Base-by-base conservation (phyloP, 2,329 filamentous ascomycete species). In the Ambrosiella beaveri region DNA sequence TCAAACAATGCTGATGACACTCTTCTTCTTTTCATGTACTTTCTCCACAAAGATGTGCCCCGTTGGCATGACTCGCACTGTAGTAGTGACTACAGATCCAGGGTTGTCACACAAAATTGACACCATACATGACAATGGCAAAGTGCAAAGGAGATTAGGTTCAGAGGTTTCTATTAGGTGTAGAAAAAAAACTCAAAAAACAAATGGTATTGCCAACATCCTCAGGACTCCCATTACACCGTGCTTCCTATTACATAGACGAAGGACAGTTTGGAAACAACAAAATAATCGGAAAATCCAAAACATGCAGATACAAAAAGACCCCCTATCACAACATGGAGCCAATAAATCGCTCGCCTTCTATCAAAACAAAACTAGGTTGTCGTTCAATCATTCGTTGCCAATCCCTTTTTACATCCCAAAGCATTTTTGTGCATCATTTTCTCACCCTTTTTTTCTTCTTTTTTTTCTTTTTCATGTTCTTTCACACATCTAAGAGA, bases 401-500 rank as follows among this genome's bases (percentile, higher is more conserved):
- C 57, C 57, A 55, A 40, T 59, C 45, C 60, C 54, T 40, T 44
- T 58, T 57, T 53, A 59, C 52, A 38, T 12, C 17, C 52, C 37
- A 19, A 36, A 54, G 15, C 13, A 40, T 40, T 52, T 36, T 40
- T 41, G 15, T 49, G 38, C 58, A 57, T 60, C 54, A 57, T 57
- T 59, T 61, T 58, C 41, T 37, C 55, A 15, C 27, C 49, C 51
- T 56, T 27, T 54, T 57, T 55, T 54, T 59, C 38, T 17, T 19
- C 51, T 56, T 27, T 54, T 57, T 55, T 54, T 59, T 44, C 19
- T 19, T 37, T 38, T 39, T 40, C 54, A 55, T 39, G 37, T 11
- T 51, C 49, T 37, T 54, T 44, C 36, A 37, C 44, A 36, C 6
- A 57, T 45, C 66, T 78, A 88, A 66, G 78, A 76, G 72, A 95